Conservation (phyloP, 2,329 filamentous ascomycete genomes). For the Aspergillus intermedius region DNA sequence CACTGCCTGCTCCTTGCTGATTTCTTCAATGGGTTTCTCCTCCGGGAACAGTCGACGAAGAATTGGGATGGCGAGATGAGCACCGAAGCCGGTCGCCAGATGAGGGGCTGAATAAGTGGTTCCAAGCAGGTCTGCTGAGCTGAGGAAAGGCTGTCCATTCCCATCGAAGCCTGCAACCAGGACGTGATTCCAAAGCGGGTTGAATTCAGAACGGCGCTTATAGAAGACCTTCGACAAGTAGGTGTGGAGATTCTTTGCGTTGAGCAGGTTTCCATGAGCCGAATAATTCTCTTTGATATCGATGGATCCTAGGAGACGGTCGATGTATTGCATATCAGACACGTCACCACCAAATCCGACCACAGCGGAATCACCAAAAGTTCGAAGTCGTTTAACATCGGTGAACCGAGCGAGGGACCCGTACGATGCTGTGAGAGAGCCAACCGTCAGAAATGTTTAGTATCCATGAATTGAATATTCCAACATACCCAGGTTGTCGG, state of each 20-base stretch:
- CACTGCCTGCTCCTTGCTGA: conserved; percentile 73
- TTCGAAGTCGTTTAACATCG: conserved; percentile 88
- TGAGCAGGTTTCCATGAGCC: conserved; percentile 53
- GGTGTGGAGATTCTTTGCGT: conserved; percentile 90
- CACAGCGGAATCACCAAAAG: conserved; percentile 75
- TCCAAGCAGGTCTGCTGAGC: conserved; percentile 82
- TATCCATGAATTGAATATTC: background rate
- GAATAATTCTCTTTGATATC: conserved; percentile 85
- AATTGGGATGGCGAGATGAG: conserved; percentile 87
- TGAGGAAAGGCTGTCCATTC: conserved; percentile 76
- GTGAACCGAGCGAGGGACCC: conserved; percentile 95
- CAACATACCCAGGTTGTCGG: conserved; percentile 81
- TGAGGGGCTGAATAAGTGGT: conserved; percentile 85
- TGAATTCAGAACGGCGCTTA: conserved; percentile 87
- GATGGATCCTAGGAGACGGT: conserved; percentile 79
- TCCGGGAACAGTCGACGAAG: conserved; percentile 78
- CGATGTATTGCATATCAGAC: conserved; percentile 98
- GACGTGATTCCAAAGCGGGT: conserved; percentile 95
- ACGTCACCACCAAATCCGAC: conserved; percentile 96
- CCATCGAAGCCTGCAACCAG: conserved; percentile 85
- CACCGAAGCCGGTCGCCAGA: conserved; percentile 87
- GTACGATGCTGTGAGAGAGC: conserved; percentile 68
- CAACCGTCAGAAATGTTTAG: conserved; percentile 13
- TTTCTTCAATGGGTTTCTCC: conserved; percentile 65
- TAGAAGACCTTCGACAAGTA: conserved; percentile 96